Evolutionary conservation across 75 land plant species (phyloP).

Genomic region (Selaginella tamariscina): DNA sequence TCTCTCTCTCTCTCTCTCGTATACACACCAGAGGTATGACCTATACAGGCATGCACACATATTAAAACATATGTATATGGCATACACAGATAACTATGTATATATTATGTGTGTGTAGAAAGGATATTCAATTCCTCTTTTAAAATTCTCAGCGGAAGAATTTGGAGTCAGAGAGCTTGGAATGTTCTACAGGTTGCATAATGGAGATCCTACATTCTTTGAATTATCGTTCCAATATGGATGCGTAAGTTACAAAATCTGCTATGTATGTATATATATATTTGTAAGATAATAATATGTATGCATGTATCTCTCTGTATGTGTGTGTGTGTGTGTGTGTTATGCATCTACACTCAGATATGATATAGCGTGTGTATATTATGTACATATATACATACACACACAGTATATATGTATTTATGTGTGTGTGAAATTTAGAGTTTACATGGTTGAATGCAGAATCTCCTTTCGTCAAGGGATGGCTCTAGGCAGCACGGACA

Average conservation of each 20-base stretch:
- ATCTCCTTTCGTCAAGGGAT: conserved; percentile 16
- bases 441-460: conserved; percentile 7
- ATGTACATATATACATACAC: not conserved
- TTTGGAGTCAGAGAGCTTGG: not conserved
- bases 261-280: not conserved
- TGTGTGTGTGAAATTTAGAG: not conserved
- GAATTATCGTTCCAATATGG: conserved; percentile 14
- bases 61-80: not conserved
- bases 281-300: not conserved
- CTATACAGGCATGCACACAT: not conserved
- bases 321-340: not conserved
- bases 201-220: conserved; percentile 17
- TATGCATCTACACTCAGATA: not conserved
- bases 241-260: conserved; percentile 7
- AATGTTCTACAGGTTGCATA: conserved; percentile 11
- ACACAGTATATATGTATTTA: too few relatives aligned
- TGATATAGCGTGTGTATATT: not conserved
- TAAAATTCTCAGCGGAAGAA: conserved; percentile 14
- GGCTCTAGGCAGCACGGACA: conserved; percentile 3
- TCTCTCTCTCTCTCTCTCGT: too few relatives aligned
- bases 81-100: too few relatives aligned
- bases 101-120: too few relatives aligned
- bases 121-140: not conserved
- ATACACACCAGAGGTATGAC: too few relatives aligned
- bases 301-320: not conserved